Percentiles rank a stretch among this genome's conserved stretches.
Conservation (phyloP, 164 flowering plant genomes). For the Chimonanthus salicifolius region DNA sequence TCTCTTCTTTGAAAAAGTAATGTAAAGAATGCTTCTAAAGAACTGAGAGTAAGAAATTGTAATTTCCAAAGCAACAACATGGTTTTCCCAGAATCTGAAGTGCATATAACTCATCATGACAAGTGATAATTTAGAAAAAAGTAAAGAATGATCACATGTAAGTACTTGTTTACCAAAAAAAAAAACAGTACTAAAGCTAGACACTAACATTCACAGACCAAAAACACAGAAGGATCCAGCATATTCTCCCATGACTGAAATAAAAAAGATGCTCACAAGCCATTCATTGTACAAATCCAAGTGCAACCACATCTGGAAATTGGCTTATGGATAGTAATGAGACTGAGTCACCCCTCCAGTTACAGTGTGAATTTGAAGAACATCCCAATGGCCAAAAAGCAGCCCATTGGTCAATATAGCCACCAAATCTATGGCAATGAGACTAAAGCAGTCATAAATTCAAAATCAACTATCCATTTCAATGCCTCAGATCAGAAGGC, state of each 20-base stretch:
- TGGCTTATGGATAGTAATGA: no score
- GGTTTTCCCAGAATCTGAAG: background rate
- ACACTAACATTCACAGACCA: background rate
- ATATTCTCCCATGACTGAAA: background rate
- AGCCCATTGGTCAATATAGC: no score
- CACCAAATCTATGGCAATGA: no score
- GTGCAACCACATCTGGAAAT: no score
- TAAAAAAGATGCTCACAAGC: conserved; percentile 1
- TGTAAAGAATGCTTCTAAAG: background rate
- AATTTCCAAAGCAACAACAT: no score
- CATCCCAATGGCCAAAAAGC: no score
- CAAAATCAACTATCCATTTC: no score
- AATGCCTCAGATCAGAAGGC: no score
- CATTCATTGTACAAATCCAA: background rate
- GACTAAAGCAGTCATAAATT: no score
- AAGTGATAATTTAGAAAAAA: background rate
- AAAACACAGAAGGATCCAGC: background rate
- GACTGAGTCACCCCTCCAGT: no score
- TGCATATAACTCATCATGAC: background rate
- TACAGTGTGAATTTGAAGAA: no score
- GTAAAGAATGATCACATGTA: background rate
- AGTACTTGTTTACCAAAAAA: background rate
- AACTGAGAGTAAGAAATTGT: background rate
- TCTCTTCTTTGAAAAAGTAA: background rate
- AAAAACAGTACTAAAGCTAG: background rate